These are phyloP conservation scores for Fusarium illudens DNA, from an alignment of 2,329 filamentous ascomycete genomes.

Conservation along the genomic window DNA sequence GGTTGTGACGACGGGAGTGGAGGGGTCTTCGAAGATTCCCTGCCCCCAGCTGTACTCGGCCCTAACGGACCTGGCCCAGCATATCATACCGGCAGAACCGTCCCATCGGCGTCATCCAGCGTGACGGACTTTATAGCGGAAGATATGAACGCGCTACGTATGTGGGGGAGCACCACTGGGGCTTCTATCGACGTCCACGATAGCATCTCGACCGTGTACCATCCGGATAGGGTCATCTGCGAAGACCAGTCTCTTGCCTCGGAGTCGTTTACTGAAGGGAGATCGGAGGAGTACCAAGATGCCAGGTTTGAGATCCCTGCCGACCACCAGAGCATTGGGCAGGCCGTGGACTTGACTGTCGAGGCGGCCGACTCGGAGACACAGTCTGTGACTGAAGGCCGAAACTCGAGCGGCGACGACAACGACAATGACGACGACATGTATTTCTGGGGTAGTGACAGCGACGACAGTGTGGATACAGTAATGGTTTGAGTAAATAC, in stretches of 20 bases:
- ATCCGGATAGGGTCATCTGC: constrained; percentile 44
- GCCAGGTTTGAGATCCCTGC: constrained; percentile 48
- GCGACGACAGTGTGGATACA: constrained; percentile 13
- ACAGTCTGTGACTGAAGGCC: constrained; percentile 8
- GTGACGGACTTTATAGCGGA: constrained; percentile 48
- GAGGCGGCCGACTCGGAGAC: constrained; percentile 34
- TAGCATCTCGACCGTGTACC: constrained; percentile 50
- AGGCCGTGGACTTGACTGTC: constrained; percentile 38
- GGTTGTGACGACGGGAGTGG: constrained; percentile 62
- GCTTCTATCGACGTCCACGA: constrained; percentile 52
- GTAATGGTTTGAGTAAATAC: not conserved
- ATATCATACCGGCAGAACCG: constrained; percentile 56
- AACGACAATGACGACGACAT: constrained; percentile 16
- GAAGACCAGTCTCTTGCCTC: constrained; percentile 47
- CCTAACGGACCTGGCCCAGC: constrained; percentile 57
- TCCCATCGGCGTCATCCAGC: constrained; percentile 48
- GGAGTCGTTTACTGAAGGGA: constrained; percentile 48
- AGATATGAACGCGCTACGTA: constrained; percentile 45
- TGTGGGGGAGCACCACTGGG: constrained; percentile 47
- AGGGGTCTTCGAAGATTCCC: constrained; percentile 55
- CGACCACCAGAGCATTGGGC: constrained; percentile 40
- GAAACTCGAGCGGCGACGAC: constrained; percentile 7
- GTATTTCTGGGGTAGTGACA: constrained; percentile 23
- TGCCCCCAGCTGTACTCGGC: constrained; percentile 56
- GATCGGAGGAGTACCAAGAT: constrained; percentile 46